These are phyloP conservation scores for Hydrangea macrophylla DNA, from an alignment of 148 eudicot genomes.

Conservation along the genomic window DNA sequence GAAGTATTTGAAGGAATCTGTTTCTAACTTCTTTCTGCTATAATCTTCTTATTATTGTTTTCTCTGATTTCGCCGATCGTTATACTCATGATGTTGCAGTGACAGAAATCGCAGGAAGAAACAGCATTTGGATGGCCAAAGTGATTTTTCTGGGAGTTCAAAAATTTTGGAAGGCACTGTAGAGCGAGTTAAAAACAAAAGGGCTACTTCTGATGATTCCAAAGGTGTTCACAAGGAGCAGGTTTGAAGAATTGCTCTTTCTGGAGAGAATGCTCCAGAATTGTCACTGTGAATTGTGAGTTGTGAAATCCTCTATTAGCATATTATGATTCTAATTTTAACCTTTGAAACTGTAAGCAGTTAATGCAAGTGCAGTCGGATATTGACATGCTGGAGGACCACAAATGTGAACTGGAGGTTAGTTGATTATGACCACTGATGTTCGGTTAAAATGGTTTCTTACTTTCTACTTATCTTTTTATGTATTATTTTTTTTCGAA, in stretches of 20 bases:
- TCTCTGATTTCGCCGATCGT: neutral
- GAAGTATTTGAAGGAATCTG: neutral
- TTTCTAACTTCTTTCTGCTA: neutral
- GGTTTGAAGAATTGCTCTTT: constrained; percentile 31
- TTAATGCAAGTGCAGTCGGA: constrained; percentile 58
- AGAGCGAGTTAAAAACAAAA: constrained; percentile 39
- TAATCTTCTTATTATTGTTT: neutral
- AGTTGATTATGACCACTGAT: constrained; percentile 19
- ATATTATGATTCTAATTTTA: neutral
- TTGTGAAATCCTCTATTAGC: neutral
- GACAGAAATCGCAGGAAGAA: constrained; percentile 46
- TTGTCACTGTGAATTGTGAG: neutral
- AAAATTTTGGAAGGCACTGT: constrained; percentile 50
- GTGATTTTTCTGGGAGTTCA: constrained; percentile 48
- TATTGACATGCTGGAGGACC: constrained; percentile 46
- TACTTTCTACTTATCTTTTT: neutral
- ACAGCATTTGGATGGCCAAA: constrained; percentile 54
- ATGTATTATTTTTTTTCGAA: too few relatives aligned
- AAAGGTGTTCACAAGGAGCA: constrained; percentile 44
- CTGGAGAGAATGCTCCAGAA: neutral
- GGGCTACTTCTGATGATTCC: constrained; percentile 30
- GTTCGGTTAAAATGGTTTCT: neutral
- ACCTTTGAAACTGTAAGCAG: constrained; percentile 37
- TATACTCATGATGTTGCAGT: constrained; percentile 22
- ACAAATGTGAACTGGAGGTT: constrained; percentile 65